Base-by-base conservation (phyloP, 192 early-diverging fungal species). In the Kickxella alabastrina region DNA sequence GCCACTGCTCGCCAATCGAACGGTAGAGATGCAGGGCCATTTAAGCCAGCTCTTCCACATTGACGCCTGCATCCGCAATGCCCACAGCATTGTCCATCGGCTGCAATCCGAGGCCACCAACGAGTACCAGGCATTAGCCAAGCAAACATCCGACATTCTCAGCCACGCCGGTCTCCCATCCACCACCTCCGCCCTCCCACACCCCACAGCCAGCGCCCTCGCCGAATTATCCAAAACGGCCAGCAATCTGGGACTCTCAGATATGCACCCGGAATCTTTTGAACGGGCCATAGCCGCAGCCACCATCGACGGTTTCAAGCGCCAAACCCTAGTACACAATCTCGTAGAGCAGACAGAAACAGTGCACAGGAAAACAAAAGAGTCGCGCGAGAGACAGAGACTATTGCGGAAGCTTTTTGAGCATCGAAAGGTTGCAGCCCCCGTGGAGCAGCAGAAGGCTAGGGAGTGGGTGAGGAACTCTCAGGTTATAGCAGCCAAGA, bases 401-500 rank as follows among this genome's bases (percentile, higher is more conserved):
- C 43, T 35, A 21, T 28, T 73, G 14, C 54, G 40, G 12, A 34
- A 25, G 21, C 15, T 68, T 32, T 44, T 78, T 12, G 61, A 57
- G 8, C 18, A 50, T 9, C 52, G 64, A 4, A 14, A 10, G 9
- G n/a, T 8, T 12, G 54, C 41, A 4, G 55, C 55, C 1, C 48
- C 57, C 7, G 39, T 66, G 10, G 76, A 78, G 38, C 57, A 69
- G 41, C 68, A 72, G 31, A 78, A 78, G 54, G 55, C 64, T 1
- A 44, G 65, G 3, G 76, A 78, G 34, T 78, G 76, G 76, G 27
- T 42, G 48, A 54, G 68, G 14, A 78, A 78, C 31, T 51, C 70
- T 1, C 41, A 52, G 14, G 52, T 78, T 4, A 49, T 78, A 2
- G 37, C 25, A 10, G 59, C 58, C 31, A 78, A 78, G 43, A 39